Evolutionary conservation across 345 rosid species (phyloP), one percentile per base, ranked within the genome.

Genomic region (Brassica nigra): DNA sequence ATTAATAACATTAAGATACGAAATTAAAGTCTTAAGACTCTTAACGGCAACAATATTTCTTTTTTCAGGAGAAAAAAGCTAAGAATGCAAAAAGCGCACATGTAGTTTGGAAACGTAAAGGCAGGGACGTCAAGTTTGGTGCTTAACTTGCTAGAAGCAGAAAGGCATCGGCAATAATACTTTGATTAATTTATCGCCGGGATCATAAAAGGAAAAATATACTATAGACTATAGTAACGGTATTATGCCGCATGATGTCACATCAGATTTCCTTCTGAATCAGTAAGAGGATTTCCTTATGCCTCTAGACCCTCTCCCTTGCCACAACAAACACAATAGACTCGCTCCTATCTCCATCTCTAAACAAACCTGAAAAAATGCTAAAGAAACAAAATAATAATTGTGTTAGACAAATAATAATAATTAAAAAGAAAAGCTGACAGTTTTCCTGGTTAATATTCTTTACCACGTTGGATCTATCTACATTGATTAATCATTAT

Each of bases 41-140:
- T 47, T 52, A 80, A 80, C 75, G 83, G 83, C 78, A 80, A 70
- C 80, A 70, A 54, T 27, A 2, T 47, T 36, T 6, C 6, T 31
- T 8, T 42, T n/a, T 9, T 44, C 70, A 68, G 68, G 28, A 42
- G 29, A 9, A 74, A 67, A 11, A 31, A 39, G 27, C 16, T 58
- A 4, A 62, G 11, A 39, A 42, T 49, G 70, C 34, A 36, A 65
- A 58, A 76, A 76, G 84, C 59, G 80, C 83, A 81, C 84, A 81
- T 81, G 84, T 73, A 71, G 70, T 66, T 81, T 71, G 84, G 84
- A 76, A 81, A 81, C 80, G 84, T 81, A 81, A 81, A 81, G 84
- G 80, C 70, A 76, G 39, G 5, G 72, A 70, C 59, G 77, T 66
- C 55, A 57, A 62, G 52, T 71, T 76, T 75, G 62, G 80, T 81